These are phyloP conservation scores for Acidomyces sp. DNA, from an alignment of 495 filamentous ascomycete species.

Conservation along the genomic window DNA sequence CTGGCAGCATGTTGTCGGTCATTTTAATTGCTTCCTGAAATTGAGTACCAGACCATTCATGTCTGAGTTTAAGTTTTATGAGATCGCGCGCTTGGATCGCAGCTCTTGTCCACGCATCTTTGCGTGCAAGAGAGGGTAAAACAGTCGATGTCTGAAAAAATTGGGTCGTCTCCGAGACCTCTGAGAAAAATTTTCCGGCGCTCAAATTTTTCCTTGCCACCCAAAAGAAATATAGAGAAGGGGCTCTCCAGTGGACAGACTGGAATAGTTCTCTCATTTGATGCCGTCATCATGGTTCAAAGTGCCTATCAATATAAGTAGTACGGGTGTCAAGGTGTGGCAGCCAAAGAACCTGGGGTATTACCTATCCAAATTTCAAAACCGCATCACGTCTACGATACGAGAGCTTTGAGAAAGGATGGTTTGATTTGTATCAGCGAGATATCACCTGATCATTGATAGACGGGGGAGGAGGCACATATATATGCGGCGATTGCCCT, in stretches of 20 bases:
- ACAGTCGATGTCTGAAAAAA: slow-evolving; percentile 10
- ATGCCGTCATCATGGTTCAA: not conserved
- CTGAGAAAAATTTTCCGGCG: slow-evolving; percentile 6
- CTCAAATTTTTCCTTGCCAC: slow-evolving; percentile 6
- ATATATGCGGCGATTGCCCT: no score
- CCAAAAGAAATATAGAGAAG: slow-evolving; percentile 13
- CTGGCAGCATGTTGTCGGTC: slow-evolving; percentile 14
- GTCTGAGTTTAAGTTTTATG: slow-evolving; percentile 10
- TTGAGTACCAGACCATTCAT: slow-evolving; percentile 8
- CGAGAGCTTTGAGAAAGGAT: not conserved
- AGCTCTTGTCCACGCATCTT: slow-evolving; percentile 10
- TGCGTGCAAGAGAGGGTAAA: slow-evolving; percentile 10
- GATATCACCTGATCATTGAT: no score
- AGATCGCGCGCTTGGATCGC: slow-evolving; percentile 11
- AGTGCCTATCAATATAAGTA: no score
- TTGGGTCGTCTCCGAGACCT: slow-evolving; percentile 7
- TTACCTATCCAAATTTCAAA: not conserved
- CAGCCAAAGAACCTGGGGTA: no score
- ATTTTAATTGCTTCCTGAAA: slow-evolving; percentile 10
- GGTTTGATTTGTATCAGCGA: no score
- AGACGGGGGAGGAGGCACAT: no score
- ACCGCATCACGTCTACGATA: not conserved
- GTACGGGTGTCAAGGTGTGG: no score
- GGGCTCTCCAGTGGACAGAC: slow-evolving; percentile 1
- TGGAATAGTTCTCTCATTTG: slow-evolving; percentile 4